Evolutionary conservation across 352 stramenopile species (phyloP), one percentile per base, ranked within the genome.

Genomic region (Globisporangium heterothallicum): DNA sequence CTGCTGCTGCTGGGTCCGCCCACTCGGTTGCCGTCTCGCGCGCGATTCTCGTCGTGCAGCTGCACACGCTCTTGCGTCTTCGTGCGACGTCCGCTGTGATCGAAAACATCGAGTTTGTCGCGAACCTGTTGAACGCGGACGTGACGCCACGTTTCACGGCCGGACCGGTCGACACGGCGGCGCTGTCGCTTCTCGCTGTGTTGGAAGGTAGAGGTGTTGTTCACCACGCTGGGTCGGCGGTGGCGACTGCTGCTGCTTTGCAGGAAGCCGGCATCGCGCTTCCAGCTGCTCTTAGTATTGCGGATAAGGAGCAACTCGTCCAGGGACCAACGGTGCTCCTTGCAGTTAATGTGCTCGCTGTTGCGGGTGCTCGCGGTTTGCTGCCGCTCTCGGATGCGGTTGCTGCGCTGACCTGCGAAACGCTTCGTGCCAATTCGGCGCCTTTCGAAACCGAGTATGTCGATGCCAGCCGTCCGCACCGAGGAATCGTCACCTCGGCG

Each of bases 361-460:
- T 90, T 22, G 71, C 75, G 14, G 81, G 80, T 14, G 78, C 78
- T 7, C 77, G 75, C n/a, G 66, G 77, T 0, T 59, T 94, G 35
- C 51, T 91, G 34, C 69, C 81, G 7, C 59, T 92, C 16, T 58
- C 76, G 6, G 85, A 95, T 41, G 77, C 81, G 6, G 78, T 92
- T 16, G 82, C 88, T 0, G 83, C 86, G 22, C 65, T 95, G 14
- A 88, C 84, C 55, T 96, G 81, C 56, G 88, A 97, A 67, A 73
- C 68, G 26, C 59, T 86, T 34, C 68, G 72, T 32, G 78, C 64
- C n/a, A 72, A 76, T 59, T 59, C 75, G n/a, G 55, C 63, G 45
- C 68, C 84, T 19, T 96, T 97, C 49, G 70, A 96, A 13, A 70
- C 82, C n/a, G 72, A 90, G 41, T 85, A 86, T 60, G 83, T 93